Base-by-base conservation (phyloP, 2,329 filamentous ascomycete species). In the Alternaria infectoria region DNA sequence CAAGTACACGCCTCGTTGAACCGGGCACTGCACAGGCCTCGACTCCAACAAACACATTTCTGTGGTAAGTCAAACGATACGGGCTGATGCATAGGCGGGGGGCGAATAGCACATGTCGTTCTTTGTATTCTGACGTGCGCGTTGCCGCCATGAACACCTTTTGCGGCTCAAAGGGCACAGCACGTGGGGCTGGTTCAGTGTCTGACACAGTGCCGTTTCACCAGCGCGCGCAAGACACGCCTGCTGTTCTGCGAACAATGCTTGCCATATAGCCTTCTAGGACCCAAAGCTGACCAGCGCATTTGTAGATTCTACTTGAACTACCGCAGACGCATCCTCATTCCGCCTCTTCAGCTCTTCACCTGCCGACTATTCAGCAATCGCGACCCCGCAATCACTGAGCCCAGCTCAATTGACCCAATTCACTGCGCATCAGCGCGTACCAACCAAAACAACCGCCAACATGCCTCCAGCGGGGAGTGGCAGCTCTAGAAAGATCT, bases 401-500 rank as follows among this genome's bases (percentile, higher is more conserved):
- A 67, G 56, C 54, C 30, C 68, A 67, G 60, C 62, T 67, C 71
- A 59, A 40, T 57, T 57, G 45, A 64, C 49, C 56, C 49, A 52
- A 32, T 54, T 28, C 66, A 45, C 55, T 52, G 68, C 72, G 69
- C 69, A 69, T 15, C 50, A 59, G 70, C 73, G 71, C 69, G 72
- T 54, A 15, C 26, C 54, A 64, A 58, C 54, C 54, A 65, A 61
- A 56, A 58, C 67, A 67, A 28, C 61, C 70, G 67, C 66, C 73
- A 75, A 50, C 63, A 81, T 80, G 77, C 76, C 77, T 67, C 73
- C 76, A 44, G 71, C 79, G 68, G 74, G 76, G 66, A 74, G 84
- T 83, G 78, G 86, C 45, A 79, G 87, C 70, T 90, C 88, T 66
- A 84, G 96, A 80, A 99, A 98, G 88, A 99, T 99, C 81, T 98